phyloP scores from a whole-genome alignment of 2,329 filamentous ascomycete species.

The Trichoderma hamatum region DNA sequence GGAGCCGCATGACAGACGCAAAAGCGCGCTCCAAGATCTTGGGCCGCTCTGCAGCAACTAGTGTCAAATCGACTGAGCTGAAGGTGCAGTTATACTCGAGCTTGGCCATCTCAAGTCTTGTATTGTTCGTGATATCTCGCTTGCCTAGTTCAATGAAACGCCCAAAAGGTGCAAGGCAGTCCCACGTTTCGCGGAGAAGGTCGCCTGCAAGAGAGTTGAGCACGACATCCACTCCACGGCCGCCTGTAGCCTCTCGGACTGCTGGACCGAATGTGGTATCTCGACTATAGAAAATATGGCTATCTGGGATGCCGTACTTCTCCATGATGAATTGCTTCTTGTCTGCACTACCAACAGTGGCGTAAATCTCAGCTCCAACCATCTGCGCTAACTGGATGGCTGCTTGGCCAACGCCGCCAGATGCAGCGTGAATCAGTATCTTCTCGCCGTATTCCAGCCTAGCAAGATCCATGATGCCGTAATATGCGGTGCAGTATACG shows the following conservation, averaged over 20 bases:
- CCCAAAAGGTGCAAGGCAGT: constrained; percentile 49
- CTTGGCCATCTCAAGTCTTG: constrained; percentile 52
- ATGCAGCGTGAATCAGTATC: constrained; percentile 46
- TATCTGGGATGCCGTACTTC: constrained; percentile 42
- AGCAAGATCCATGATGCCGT: constrained; percentile 44
- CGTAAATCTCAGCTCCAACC: constrained; percentile 47
- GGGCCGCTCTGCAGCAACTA: constrained; percentile 48
- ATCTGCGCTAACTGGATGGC: constrained; percentile 45
- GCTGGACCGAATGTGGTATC: constrained; percentile 33
- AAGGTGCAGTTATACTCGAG: constrained; percentile 52
- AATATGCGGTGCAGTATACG: constrained; percentile 47
- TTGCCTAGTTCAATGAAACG: constrained; percentile 51
- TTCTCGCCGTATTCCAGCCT: constrained; percentile 43
- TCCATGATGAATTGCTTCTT: constrained; percentile 43
- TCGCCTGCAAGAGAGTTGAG: constrained; percentile 57
- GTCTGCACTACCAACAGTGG: constrained; percentile 45
- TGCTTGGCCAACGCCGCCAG: constrained; percentile 45
- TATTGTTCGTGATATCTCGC: constrained; percentile 45
- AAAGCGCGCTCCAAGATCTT: constrained; percentile 46
- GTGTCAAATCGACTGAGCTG: constrained; percentile 50
- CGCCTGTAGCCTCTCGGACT: constrained; percentile 38
- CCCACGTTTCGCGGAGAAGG: constrained; percentile 46
- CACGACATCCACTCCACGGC: constrained; percentile 68
- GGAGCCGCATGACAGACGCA: constrained; percentile 41
- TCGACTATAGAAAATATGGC: constrained; percentile 37